These are phyloP conservation scores for Phytopythium delawarense DNA, from an alignment of 352 stramenopile genomes.

Conservation along the genomic window DNA sequence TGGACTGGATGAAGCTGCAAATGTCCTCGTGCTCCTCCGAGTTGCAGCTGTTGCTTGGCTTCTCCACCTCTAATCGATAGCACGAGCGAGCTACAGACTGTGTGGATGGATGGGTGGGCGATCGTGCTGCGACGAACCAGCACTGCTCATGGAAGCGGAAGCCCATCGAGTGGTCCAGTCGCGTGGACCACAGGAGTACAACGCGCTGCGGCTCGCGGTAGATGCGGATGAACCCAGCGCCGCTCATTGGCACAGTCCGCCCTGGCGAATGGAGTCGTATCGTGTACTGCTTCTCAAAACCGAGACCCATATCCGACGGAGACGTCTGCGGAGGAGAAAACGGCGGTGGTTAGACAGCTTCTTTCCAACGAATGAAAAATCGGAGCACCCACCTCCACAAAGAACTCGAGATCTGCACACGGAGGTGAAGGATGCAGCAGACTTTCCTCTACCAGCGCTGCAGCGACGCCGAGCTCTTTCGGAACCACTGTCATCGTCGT, in stretches of 20 bases:
- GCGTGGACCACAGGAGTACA: slow-evolving; percentile 1
- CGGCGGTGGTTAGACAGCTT: neutral
- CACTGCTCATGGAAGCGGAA: neutral
- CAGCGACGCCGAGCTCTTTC: neutral
- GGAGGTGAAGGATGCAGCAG: slow-evolving; percentile 1
- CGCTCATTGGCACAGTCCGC: neutral
- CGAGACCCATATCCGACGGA: neutral
- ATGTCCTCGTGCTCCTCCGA: neutral
- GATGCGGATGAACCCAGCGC: neutral
- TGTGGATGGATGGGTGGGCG: neutral
- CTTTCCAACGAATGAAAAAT: neutral
- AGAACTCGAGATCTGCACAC: neutral
- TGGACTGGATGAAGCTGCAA: neutral
- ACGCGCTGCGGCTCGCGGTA: neutral
- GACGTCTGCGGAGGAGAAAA: neutral
- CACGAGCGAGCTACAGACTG: neutral
- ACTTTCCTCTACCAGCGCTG: neutral
- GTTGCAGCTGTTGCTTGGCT: neutral
- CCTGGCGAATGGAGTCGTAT: neutral
- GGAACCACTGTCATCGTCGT: slow-evolving; percentile 1
- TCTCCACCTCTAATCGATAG: neutral
- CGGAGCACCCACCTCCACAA: neutral
- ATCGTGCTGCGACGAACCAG: neutral
- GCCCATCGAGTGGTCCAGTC: neutral
- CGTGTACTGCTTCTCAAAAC: slow-evolving; percentile 3